Evolutionary conservation across 2,329 filamentous ascomycete genomes (phyloP), one percentile per base, ranked within the genome.

Genomic region (Periconia sp.): DNA sequence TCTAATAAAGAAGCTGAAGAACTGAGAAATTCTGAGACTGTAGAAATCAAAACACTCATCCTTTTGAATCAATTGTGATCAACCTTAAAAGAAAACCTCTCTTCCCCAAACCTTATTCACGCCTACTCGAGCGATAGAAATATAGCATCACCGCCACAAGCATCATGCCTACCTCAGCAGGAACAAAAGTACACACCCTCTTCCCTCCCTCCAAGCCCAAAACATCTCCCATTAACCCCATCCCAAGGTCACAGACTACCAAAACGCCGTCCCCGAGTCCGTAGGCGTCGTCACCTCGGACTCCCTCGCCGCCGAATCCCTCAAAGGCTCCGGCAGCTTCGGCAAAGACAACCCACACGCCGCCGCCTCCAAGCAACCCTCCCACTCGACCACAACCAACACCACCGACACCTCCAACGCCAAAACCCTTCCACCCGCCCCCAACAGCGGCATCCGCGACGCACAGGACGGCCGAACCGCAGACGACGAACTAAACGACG

Each of bases 271-370:
- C 54, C 70, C 77, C 15, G 90, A 94, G 71, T 76, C 80, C 14
- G 77, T 87, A 6, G 91, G 91, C 49, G 64, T 79, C 23, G 81
- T 93, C 1, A 76, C 82, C 43, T 77, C 81, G 14, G 89, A 88
- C 73, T 93, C 89, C 7, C 85, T 95, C 6, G 91, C 91, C 11
- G 87, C 85, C 54, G 87, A 93, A 65, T 94, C 90, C 0, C 74
- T 85, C 54, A 76, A 79, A 45, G 61, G 77, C 19, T 81, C 81
- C 53, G 89, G 88, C 59, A 76, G 72, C 13, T 91, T 90, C 63
- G 76, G 81, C 41, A 71, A 81, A 27, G 72, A 80, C 52, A 89
- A 90, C 74, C 77, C 79, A 20, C 77, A 81, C 56, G 78, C 80
- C 17, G 77, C 79, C 41, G 77, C 78, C 6, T 75, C 77, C 31